A percentile compares a stretch with the other conserved stretches of the same genome.
These are phyloP conservation scores for Suillus paluster DNA, from an alignment of 768 basidiomycete genomes.

Conservation along the genomic window DNA sequence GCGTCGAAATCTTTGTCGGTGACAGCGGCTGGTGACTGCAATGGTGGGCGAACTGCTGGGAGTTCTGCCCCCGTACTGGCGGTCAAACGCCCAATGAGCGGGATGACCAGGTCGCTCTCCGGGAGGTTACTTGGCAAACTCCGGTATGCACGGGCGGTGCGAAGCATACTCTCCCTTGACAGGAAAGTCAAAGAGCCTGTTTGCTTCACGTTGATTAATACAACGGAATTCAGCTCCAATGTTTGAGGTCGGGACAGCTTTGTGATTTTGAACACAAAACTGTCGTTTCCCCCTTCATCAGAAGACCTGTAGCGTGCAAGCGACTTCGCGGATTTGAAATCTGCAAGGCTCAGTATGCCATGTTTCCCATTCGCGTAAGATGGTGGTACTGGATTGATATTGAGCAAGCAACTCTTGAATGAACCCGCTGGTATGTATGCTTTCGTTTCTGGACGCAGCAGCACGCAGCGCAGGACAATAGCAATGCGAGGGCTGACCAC, in stretches of 20 bases:
- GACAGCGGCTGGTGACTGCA: background rate
- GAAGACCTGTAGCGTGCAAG: conserved; percentile 8
- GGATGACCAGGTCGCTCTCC: background rate
- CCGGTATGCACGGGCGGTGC: conserved; percentile 8
- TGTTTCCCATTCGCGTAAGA: background rate
- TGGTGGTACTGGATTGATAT: conserved; percentile 7
- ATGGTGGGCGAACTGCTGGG: background rate
- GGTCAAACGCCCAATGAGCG: background rate
- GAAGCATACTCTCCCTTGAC: conserved; percentile 12
- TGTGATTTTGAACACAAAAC: conserved; percentile 34
- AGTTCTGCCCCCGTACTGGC: background rate
- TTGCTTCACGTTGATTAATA: conserved; percentile 3
- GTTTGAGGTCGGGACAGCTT: conserved; percentile 23
- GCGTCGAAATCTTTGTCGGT: background rate
- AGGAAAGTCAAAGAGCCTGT: conserved; percentile 11
- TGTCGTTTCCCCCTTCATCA: conserved; percentile 24
- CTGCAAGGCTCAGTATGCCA: background rate
- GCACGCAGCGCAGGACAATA: conserved; percentile 32
- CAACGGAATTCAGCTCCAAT: conserved; percentile 4
- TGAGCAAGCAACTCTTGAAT: conserved; percentile 1
- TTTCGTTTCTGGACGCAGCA: conserved; percentile 16
- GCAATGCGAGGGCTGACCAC: conserved; percentile 40
- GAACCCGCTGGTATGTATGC: too few species aligned
- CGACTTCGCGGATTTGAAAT: background rate
- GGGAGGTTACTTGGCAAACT: background rate